phyloP scores from a whole-genome alignment of 768 basidiomycete genomes.

The Hortiboletus flavorubellus region DNA sequence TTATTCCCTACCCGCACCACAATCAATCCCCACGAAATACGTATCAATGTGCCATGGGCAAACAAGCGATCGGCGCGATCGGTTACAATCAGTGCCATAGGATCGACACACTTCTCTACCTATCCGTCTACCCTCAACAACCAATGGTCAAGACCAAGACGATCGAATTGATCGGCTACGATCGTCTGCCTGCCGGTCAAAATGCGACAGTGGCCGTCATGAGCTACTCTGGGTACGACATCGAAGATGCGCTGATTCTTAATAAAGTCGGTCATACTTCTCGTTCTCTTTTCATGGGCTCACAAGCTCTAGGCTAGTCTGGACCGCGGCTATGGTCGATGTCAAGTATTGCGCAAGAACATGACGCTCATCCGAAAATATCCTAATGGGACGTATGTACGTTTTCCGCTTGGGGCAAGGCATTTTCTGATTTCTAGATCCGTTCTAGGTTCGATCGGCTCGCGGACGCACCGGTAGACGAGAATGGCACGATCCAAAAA shows the following conservation, averaged over 20 bases:
- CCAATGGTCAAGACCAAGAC: conserved; percentile 99
- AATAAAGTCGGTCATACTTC: conserved; percentile 62
- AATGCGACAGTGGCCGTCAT: conserved; percentile 99
- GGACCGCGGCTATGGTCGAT: conserved; percentile 95
- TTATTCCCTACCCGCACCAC: conserved; percentile 99
- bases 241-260: conserved; percentile 96
- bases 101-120: conserved; percentile 97
- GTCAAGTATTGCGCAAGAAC: conserved; percentile 96
- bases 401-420: conserved; percentile 10
- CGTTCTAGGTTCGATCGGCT: conserved; percentile 78
- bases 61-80: conserved; percentile 99
- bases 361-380: conserved; percentile 92
- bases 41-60: conserved; percentile 99
- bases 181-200: conserved; percentile 94
- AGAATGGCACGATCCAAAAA: conserved; percentile 74
- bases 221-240: conserved; percentile 99
- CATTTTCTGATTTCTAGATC: conserved; percentile 6
- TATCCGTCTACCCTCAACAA: conserved; percentile 97
- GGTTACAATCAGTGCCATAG: conserved; percentile 96
- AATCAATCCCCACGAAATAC: conserved; percentile 99
- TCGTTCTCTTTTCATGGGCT: conserved; percentile 4
- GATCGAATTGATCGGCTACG: conserved; percentile 95
- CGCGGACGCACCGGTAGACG: conserved; percentile 86
- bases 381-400: conserved; percentile 93
- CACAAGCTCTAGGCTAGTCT: conserved; percentile 68